Base-by-base conservation (phyloP, 441 rosid genomes). In the Daphne laureola region DNA sequence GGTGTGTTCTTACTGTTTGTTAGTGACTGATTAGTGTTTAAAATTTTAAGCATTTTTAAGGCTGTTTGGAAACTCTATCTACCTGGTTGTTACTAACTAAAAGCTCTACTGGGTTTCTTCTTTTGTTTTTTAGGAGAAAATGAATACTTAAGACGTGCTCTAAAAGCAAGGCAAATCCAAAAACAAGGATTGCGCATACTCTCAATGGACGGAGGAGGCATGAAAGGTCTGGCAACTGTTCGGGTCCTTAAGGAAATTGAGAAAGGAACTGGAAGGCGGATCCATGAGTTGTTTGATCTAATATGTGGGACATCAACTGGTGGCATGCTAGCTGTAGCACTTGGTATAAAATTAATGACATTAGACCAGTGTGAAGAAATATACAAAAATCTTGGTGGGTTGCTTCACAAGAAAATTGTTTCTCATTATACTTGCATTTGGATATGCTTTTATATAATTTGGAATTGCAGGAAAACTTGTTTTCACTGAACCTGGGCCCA, bases 161-260 rank as follows among this genome's bases (percentile, higher is more conserved):
- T 85, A 65, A 87, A 74, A 69, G 98, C 93, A 66, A 85, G 97
- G 65, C 90, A 72, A 61, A 82, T 88, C 55, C 82, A 97, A 47
- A 90, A 83, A 71, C 88, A 87, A 75, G 97, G 98, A 48, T 63
- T 90, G 63, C 93, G 98, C 50, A 87, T 93, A 70, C 97, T 93
- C 56, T 68, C 98, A 45, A 93, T 93, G 98, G 98, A 93, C 73
- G 97, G 98, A 46, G 98, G 98, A 68, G 99, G 99, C 72, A 93
- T 93, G 97, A 93, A 93, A 77, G 99, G 97, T 63, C 81, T 93
- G 64, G 97, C 91, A 31, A 93, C 99, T 43, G 97, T 93, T 59
- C 90, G 82, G 80, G 74, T 93, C 63, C 97, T 93, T 72, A 90
- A 90, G 72, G 95, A 86, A 76, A 90, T 90, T 73, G 99, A 93